Evolutionary conservation across 257 asterid species (phyloP), one percentile per base, ranked within the genome.

Genomic region (Euphrasia confusa): DNA sequence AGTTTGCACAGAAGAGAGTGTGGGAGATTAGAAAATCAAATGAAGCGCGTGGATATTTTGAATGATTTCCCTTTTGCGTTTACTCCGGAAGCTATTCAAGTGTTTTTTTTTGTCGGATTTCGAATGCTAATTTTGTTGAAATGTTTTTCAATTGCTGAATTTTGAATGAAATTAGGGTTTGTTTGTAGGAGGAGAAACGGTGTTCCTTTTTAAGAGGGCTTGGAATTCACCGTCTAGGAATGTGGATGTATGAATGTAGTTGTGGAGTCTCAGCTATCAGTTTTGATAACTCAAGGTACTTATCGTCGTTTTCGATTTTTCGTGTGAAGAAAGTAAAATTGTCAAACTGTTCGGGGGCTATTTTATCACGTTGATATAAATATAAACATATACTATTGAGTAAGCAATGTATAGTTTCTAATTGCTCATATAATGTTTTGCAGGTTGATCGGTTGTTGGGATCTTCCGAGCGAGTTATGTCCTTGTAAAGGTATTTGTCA

Each of bases 201-300:
- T 87, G 97, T 72, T 84, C 85, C 2, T 65, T 86, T 71, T 78
- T 93, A 55, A 67, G 40, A 8, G 75, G 68, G 61, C 84, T 60
- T 30, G 89, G 86, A 42, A 33, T 86, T 68, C 99, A 89, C 66
- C 64, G 71, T 11, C 17, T 62, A 26, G 99, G 97, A 69, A 89
- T 89, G 90, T 89, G 99, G 99, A 70, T 5, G 45, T 76, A 72
- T 68, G 97, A 93, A 74, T 89, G 99, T 78, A 61, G 80, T 27
- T 93, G 99, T 67, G 80, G 84, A 63, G 54, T 57, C 48, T 69
- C 84, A 49, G 45, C 72, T 68, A 40, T 33, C 60, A 57, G 65
- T 58, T 76, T 48, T 10, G 66, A 73, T 57, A 28, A 68, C 71
- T 24, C 77, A 33, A 80, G 88, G 95, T 78, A 60, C 66, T 71